Evolutionary conservation across 441 rosid genomes (phyloP).

Genomic region (Melastoma candidum): DNA sequence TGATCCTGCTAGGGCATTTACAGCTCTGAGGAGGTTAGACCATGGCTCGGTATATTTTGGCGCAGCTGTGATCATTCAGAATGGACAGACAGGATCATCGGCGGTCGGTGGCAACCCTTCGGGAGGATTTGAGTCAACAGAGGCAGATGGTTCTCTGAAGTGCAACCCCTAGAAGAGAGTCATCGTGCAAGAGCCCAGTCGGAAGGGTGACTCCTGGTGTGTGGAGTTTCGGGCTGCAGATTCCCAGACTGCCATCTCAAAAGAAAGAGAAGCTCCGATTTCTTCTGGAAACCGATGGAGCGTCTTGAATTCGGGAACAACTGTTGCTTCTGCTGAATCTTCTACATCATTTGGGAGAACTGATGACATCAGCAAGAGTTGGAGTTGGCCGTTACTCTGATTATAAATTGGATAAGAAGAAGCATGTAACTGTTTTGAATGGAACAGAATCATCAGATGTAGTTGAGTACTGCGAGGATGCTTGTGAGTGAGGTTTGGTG

Average conservation of each 20-base stretch:
- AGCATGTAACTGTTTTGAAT: slow-evolving; percentile 22
- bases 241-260: slow-evolving; percentile 40
- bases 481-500: slow-evolving; percentile 35
- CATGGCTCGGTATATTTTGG: slow-evolving; percentile 85
- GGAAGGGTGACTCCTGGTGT: slow-evolving; percentile 72
- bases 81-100: slow-evolving; percentile 21
- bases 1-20: slow-evolving; percentile 93
- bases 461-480: slow-evolving; percentile 94
- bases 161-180: slow-evolving; percentile 86
- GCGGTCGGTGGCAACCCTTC: slow-evolving; percentile 46
- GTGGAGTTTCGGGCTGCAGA: slow-evolving; percentile 50
- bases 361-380: slow-evolving; percentile 22
- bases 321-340: slow-evolving; percentile 20
- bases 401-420: slow-evolving; percentile 20
- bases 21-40: slow-evolving; percentile 97
- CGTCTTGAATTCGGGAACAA: slow-evolving; percentile 45
- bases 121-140: slow-evolving; percentile 39
- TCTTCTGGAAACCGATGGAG: slow-evolving; percentile 68
- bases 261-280: slow-evolving; percentile 44
- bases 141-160: slow-evolving; percentile 37
- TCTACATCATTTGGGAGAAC: slow-evolving; percentile 15
- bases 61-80: slow-evolving; percentile 50
- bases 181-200: slow-evolving; percentile 47
- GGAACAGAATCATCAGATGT: slow-evolving; percentile 41
- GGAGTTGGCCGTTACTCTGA: slow-evolving; percentile 10